phyloP scores from a whole-genome alignment of 148 eudicot species.

The Bassia scoparia region DNA sequence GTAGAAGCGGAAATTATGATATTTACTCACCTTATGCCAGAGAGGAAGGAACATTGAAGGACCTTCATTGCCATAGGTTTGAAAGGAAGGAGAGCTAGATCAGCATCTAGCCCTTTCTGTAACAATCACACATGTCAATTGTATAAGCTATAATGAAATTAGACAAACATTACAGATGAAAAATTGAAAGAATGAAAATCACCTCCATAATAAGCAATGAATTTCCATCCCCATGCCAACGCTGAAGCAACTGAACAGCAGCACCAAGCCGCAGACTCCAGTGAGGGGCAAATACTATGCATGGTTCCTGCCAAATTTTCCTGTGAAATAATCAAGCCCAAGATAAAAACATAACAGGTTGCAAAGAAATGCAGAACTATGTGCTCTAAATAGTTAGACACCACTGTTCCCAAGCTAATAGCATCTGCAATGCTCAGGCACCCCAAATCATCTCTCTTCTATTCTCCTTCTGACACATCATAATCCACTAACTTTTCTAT shows the following conservation, averaged over 20 bases:
- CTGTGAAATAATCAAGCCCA: slow-evolving; percentile 29
- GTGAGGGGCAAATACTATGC: slow-evolving; percentile 85
- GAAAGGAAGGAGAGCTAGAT: slow-evolving; percentile 69
- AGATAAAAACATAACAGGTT: background rate
- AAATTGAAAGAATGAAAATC: slow-evolving; percentile 5
- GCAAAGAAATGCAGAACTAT: background rate
- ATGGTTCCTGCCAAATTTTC: slow-evolving; percentile 83
- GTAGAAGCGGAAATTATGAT: no score
- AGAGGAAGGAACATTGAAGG: slow-evolving; percentile 82
- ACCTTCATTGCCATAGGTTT: slow-evolving; percentile 76
- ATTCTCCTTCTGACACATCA: no score
- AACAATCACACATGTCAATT: slow-evolving; percentile 15
- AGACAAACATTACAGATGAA: background rate
- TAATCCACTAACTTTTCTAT: no score
- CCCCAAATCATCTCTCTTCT: no score
- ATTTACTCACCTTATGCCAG: slow-evolving; percentile 57
- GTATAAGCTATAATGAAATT: background rate
- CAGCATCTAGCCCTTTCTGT: slow-evolving; percentile 58
- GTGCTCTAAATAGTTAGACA: background rate
- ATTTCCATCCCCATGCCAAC: slow-evolving; percentile 66
- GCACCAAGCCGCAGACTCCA: slow-evolving; percentile 93
- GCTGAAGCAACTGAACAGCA: slow-evolving; percentile 79
- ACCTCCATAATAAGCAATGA: slow-evolving; percentile 90
- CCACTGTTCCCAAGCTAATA: no score
- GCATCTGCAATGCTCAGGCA: no score